Evolutionary conservation across 441 rosid genomes (phyloP).

Genomic region (Macaranga tanarius): DNA sequence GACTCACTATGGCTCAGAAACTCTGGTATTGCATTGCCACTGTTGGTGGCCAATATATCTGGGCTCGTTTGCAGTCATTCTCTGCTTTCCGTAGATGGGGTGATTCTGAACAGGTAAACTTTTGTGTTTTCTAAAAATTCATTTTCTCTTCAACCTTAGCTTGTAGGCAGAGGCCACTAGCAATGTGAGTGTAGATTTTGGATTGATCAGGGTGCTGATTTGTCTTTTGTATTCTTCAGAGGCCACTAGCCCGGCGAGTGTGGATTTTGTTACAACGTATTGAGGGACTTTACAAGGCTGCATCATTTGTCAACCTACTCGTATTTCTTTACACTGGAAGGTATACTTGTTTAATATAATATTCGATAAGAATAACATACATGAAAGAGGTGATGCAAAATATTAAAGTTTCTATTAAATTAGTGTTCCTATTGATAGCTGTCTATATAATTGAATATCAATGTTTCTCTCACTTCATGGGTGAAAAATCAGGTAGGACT

Average conservation of each 20-base stretch:
- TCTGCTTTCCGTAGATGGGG: conserved; percentile 99
- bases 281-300: conserved; percentile 86
- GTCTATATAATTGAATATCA: not conserved
- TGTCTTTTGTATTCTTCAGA: conserved; percentile 41
- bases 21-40: conserved; percentile 85
- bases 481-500: not conserved
- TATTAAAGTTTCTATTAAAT: not conserved
- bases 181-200: too few species aligned
- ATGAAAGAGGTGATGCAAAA: not conserved
- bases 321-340: conserved; percentile 89
- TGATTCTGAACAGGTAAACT: conserved; percentile 75
- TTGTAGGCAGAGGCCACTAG: not conserved
- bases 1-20: conserved; percentile 79
- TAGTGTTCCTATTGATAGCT: not conserved
- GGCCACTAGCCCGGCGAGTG: conserved; percentile 76
- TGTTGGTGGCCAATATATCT: conserved; percentile 91
- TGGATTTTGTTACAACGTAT: conserved; percentile 76
- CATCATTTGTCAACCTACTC: conserved; percentile 81
- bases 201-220: conserved; percentile 14
- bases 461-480: not conserved
- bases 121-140: not conserved
- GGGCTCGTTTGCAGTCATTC: conserved; percentile 85
- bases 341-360: conserved; percentile 35
- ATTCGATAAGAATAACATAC: not conserved
- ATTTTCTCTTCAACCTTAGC: conserved; percentile 8